Base-by-base conservation (phyloP, 306 rosid species). In the Cucumis sativus region DNA sequence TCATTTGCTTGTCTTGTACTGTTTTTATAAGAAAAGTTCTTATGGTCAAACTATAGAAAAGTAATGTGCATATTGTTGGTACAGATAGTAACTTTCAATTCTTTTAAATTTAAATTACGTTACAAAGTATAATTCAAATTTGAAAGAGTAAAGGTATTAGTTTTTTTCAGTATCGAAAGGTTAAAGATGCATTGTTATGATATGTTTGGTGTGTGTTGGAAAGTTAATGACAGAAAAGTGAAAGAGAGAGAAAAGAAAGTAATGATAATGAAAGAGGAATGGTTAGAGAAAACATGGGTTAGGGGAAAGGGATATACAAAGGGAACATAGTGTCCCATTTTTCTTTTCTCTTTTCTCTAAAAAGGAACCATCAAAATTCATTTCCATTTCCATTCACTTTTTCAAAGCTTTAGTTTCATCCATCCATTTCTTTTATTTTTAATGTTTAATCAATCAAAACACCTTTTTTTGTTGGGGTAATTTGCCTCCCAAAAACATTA, bases 311-410 rank as follows among this genome's bases (percentile, higher is more conserved):
- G 55, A 78, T 81, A 81, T 65, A 77, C 71, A 84, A 84, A 49
- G 90, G 91, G 88, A 88, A 84, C 96, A 89, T n/a, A 40, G 54
- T 83, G 91, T 87, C 89, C 88, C 84, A 79, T 85, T 77, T 3
- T 28, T 28, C 25, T 28, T 28, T 80, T 81, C 86, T 79, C 85
- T 49, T 82, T 78, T 83, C 80, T 82, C 43, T 41, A 17, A 74
- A 74, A 35, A 58, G 62, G 59, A 80, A 71, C 72, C 79, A 69
- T 72, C 83, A 80, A 82, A 75, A 6, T 70, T 71, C 6, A 66
- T 39, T 66, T n/a, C 7, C n/a, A 49, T 43, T 21, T 43, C 1
- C 56, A 41, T 43, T 21, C 57, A 1, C 75, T 69, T 71, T 71
- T 71, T 47, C 56, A 49, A 1, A 15, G 3, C 3, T 4, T 43